A percentile compares a stretch with the other conserved stretches of the same genome.
Evolutionary conservation across 495 filamentous ascomycete species (phyloP).

Genomic region (Pyrenopolyporus hunteri): DNA sequence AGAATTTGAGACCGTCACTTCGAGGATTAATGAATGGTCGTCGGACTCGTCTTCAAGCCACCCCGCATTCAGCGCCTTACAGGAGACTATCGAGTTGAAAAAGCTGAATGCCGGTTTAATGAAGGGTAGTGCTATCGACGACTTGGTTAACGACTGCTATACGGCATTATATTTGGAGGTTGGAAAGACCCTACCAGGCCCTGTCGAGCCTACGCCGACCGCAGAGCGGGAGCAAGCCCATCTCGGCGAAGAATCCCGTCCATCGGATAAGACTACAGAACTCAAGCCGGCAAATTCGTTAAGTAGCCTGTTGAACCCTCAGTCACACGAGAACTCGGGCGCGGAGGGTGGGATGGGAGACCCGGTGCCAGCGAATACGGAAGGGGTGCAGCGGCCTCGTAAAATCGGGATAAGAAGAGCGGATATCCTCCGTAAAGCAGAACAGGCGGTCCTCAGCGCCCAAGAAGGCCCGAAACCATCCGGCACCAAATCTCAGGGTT

Average conservation of each 20-base stretch:
- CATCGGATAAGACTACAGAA: slow-evolving; percentile 26
- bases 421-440: slow-evolving; percentile 57
- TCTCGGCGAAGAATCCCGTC: slow-evolving; percentile 31
- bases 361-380: slow-evolving; percentile 29
- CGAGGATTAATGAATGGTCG: slow-evolving; percentile 57
- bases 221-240: slow-evolving; percentile 42
- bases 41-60: slow-evolving; percentile 53
- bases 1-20: slow-evolving; percentile 70
- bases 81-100: slow-evolving; percentile 88
- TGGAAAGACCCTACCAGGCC: slow-evolving; percentile 46
- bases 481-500: slow-evolving; percentile 47
- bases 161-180: slow-evolving; percentile 72
- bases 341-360: slow-evolving; percentile 36
- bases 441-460: slow-evolving; percentile 52
- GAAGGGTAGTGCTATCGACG: slow-evolving; percentile 84
- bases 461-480: slow-evolving; percentile 49
- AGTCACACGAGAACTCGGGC: slow-evolving; percentile 41
- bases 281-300: slow-evolving; percentile 36
- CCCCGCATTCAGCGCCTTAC: slow-evolving; percentile 70
- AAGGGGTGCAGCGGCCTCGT: slow-evolving; percentile 42
- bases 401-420: slow-evolving; percentile 49
- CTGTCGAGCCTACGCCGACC: slow-evolving; percentile 34
- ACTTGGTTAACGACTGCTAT: slow-evolving; percentile 87
- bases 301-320: slow-evolving; percentile 39
- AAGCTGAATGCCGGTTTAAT: slow-evolving; percentile 84